Base-by-base conservation (phyloP, 2,329 filamentous ascomycete genomes). In the Zymoseptoria tritici region DNA sequence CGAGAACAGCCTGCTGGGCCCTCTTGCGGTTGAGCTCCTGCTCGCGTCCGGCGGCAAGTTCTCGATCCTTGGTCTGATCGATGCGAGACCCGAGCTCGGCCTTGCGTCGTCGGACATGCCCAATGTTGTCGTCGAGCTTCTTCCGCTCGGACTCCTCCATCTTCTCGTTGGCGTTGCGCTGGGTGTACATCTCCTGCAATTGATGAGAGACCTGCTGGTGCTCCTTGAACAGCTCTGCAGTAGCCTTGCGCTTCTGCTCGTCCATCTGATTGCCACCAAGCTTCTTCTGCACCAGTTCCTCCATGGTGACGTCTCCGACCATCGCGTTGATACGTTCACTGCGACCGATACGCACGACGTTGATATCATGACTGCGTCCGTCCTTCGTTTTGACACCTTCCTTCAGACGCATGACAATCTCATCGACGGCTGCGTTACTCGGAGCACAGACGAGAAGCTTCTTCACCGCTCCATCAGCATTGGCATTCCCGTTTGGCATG, bases 381-480 rank as follows among this genome's bases (percentile, higher is more conserved):
- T 82, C 84, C 60, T 84, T 80, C 0, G 90, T 92, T 70, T 87
- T 93, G 56, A 99, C 83, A 4, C 94, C 94, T 57, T 85, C 80
- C 75, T 96, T 97, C 70, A 99, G 83, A 77, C 94, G 88, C 73
- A 97, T 86, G 19, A 99, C 94, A 63, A 99, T 74, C 74, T 99
- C 94, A 72, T 99, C 94, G 5, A 99, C 94, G 31, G 94, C 94
- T 6, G 94, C 94, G 74, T 99, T 99, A 80, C 92, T 97, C 13
- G 94, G 94, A n/a, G 94, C 94, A 71, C 94, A 99, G 22, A 99
- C 90, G 24, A 99, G 82, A 24, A 99, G 80, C 74, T 97, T 99
- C 76, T 96, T 97, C 2, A 83, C 72, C 1, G 78, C 72, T n/a
- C 73, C 68, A 55, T 65, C 65, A 3, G 64, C 67, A 55, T 70